A percentile compares a stretch with the other conserved stretches of the same genome.
phyloP scores from a whole-genome alignment of 768 basidiomycete species.

The Podaxis rugospora region DNA sequence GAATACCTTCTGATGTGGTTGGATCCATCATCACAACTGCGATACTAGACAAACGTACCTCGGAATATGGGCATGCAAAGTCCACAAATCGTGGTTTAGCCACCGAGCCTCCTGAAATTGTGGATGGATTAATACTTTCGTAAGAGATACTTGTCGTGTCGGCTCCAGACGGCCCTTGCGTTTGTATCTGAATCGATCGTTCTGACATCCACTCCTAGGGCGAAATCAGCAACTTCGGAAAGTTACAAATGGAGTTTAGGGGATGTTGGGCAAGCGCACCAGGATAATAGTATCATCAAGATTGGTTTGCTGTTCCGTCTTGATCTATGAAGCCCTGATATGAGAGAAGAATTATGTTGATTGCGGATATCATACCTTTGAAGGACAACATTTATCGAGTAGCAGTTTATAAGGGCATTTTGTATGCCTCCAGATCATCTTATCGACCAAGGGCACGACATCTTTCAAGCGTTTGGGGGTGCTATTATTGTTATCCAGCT shows the following conservation, averaged over 20 bases:
- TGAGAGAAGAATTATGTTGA: not conserved
- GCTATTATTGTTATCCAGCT: conserved; percentile 40
- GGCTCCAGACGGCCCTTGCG: conserved; percentile 40
- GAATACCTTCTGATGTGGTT: conserved; percentile 47
- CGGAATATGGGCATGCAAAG: conserved; percentile 59
- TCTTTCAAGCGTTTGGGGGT: conserved; percentile 73
- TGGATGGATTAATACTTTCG: conserved; percentile 44
- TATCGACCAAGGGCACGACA: conserved; percentile 49
- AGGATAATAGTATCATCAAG: conserved; percentile 65
- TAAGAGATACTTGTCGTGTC: conserved; percentile 44
- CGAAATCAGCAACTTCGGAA: conserved; percentile 1
- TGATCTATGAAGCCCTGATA: not conserved
- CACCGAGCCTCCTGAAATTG: conserved; percentile 43
- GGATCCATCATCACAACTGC: not conserved
- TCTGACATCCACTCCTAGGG: conserved; percentile 75
- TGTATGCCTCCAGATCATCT: conserved; percentile 61
- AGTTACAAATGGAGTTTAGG: not conserved
- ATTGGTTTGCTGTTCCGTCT: conserved; percentile 20
- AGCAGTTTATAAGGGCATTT: conserved; percentile 66
- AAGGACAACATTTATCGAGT: conserved; percentile 64
- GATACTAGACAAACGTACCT: conserved; percentile 37
- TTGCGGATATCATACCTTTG: conserved; percentile 48
- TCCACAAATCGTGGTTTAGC: conserved; percentile 78
- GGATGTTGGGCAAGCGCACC: conserved; percentile 30
- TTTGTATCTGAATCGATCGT: conserved; percentile 46